Conservation (phyloP, 225 moss, liverwort and hornwort genomes). For the Anthoceros angustus region DNA sequence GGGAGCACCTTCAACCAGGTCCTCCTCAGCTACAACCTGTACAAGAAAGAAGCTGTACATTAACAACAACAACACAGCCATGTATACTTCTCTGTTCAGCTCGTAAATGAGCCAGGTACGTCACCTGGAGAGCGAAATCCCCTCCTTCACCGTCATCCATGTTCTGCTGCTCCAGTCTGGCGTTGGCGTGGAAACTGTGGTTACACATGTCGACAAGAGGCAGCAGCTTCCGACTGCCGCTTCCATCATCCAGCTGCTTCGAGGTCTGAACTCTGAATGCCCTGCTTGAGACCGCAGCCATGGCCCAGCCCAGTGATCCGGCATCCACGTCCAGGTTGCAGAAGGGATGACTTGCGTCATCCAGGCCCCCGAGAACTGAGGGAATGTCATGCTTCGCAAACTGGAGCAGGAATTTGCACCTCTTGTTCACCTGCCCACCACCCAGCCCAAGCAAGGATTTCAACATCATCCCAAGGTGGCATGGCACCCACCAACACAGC, state of each 20-base stretch:
- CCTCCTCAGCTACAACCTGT: constrained; percentile 42
- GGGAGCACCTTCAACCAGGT: constrained; percentile 33
- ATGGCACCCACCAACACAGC: neutral
- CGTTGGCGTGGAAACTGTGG: constrained; percentile 54
- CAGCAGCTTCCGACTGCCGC: constrained; percentile 27
- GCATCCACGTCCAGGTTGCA: constrained; percentile 28
- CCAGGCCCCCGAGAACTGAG: constrained; percentile 10
- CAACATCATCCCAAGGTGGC: neutral
- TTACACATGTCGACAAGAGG: constrained; percentile 72
- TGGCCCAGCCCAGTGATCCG: constrained; percentile 49
- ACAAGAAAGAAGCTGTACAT: too few relatives aligned
- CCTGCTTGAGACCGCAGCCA: constrained; percentile 62
- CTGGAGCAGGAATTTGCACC: constrained; percentile 32
- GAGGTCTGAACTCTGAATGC: constrained; percentile 24
- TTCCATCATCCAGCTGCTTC: constrained; percentile 12
- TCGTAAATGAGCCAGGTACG: too few relatives aligned
- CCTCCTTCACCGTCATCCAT: constrained; percentile 11
- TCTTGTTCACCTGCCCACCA: constrained; percentile 37
- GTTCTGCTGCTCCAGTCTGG: constrained; percentile 32
- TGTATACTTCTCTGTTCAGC: too few relatives aligned
- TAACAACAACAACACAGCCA: too few relatives aligned
- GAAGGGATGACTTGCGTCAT: constrained; percentile 27
- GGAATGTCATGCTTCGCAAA: constrained; percentile 33
- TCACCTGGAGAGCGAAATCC: constrained; percentile 33
- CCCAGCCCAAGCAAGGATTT: neutral